A percentile compares a stretch with the other conserved stretches of the same genome.
Evolutionary conservation across 2,329 filamentous ascomycete genomes (phyloP).

Genomic region (Biscogniauxia sp.): DNA sequence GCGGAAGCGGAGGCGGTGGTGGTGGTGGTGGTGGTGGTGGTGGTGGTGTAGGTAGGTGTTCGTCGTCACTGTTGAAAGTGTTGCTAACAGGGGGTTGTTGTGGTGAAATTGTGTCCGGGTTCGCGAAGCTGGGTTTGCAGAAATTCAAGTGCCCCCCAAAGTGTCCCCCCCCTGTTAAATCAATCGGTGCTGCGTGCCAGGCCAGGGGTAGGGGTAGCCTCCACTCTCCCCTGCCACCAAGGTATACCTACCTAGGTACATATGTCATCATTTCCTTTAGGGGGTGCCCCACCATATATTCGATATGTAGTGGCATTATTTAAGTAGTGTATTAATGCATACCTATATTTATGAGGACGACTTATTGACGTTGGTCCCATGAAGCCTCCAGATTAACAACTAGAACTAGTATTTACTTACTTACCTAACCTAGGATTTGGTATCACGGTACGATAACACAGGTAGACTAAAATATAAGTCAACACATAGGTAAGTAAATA

Average conservation of each 20-base stretch:
- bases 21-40: background rate
- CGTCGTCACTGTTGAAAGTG: background rate
- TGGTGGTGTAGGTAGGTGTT: background rate
- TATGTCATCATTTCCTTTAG: background rate
- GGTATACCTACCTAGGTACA: too few relatives aligned
- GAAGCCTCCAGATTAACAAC: too few relatives aligned
- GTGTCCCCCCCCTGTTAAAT: background rate
- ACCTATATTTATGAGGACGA: too few relatives aligned
- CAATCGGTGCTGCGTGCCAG: background rate
- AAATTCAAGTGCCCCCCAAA: background rate
- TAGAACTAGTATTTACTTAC: too few relatives aligned
- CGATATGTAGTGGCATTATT: background rate
- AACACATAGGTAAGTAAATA: too few relatives aligned
- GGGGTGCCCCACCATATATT: background rate
- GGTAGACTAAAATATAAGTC: too few relatives aligned
- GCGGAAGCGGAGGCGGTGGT: background rate
- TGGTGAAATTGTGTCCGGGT: background rate
- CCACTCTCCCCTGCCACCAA: background rate
- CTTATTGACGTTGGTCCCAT: too few relatives aligned
- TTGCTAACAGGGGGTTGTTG: background rate
- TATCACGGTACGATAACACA: too few relatives aligned
- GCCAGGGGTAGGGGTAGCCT: background rate
- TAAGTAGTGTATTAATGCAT: background rate
- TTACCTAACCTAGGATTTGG: too few relatives aligned
- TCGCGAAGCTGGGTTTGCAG: background rate